Evolutionary conservation across 2,329 filamentous ascomycete species (phyloP), one percentile per base, ranked within the genome.

Genomic region (Fusarium sulawesiense): DNA sequence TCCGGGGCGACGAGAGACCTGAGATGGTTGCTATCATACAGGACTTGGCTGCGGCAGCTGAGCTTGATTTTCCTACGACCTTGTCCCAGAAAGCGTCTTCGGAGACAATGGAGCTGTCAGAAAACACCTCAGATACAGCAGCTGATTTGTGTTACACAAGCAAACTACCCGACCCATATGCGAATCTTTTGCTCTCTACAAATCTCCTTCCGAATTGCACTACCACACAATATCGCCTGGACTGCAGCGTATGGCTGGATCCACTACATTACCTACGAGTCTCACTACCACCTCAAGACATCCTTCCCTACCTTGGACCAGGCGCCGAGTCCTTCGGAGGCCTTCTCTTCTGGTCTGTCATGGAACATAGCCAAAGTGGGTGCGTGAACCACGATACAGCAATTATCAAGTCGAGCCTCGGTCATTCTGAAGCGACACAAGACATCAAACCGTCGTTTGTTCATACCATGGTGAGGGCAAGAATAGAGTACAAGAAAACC

Each of bases 211-310:
- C 16, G 7, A 6, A 10, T 14, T 2, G 10, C 11, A 2, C 50
- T 4, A 0, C 14, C 2, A 34, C 45, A 1, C 50, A 41, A 9
- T 50, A 50, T 64, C 61, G 61, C 10, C 25, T 64, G 1, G 40
- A 64, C 18, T 64, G 50, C 2, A 20, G 61, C 6, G 30, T 64
- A 16, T 64, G 61, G 61, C 11, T 64, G 7, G 60, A 64, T 6
- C 61, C 60, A 1, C 5, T 64, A 0, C 61, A 64, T 1, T 64
- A 64, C 30, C 18, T 64, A 0, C 37, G 30, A 13, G 50, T 58
- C 6, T 58, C 61, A 0, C 2, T 64, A 0, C 61, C 61, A 1
- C 61, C 61, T 0, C 61, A 64, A 34, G 61, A 64, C 0, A 56
- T 64, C 18, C 9, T 64, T 0, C 61, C 61, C 0, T 64, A 64